These are phyloP conservation scores for Cryptococcus wingfieldii DNA, from an alignment of 1,284 basidiomycete genomes.

Conservation along the genomic window DNA sequence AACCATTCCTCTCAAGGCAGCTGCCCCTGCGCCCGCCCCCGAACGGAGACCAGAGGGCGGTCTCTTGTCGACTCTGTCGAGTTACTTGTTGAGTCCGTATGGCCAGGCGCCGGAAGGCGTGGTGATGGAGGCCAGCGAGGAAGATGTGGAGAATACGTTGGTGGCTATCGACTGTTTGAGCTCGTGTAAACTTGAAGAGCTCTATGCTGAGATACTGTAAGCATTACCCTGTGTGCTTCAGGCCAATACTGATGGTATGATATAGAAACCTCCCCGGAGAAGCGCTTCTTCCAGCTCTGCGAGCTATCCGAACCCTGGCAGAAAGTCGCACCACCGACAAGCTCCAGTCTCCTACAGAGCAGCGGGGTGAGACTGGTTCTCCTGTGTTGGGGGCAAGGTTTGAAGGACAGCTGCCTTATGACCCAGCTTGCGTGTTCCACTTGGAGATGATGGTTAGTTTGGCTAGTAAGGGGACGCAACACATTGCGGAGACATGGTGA, in stretches of 20 bases:
- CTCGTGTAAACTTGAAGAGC: conserved; percentile 87
- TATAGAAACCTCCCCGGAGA: conserved; percentile 68
- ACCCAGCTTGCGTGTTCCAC: conserved; percentile 88
- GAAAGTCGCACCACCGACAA: conserved; percentile 52
- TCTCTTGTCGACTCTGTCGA: conserved; percentile 87
- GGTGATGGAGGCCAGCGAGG: conserved; percentile 69
- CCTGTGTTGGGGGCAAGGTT: conserved; percentile 21
- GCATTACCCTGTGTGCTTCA: conserved; percentile 35
- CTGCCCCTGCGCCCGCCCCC: conserved; percentile 60
- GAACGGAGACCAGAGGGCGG: conserved; percentile 75
- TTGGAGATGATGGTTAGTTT: conserved; percentile 91
- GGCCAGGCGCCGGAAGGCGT: conserved; percentile 63
- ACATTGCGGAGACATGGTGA: conserved; percentile 82
- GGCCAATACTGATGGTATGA: conserved; percentile 4
- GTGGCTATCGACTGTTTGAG: conserved; percentile 93
- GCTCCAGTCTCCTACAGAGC: conserved; percentile 54
- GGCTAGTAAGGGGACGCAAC: conserved; percentile 65
- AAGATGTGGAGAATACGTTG: conserved; percentile 89
- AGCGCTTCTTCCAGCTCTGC: conserved; percentile 73
- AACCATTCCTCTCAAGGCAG: conserved; percentile 78
- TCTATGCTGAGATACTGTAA: conserved; percentile 87
- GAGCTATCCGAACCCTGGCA: conserved; percentile 81
- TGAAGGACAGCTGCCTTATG: conserved; percentile 68
- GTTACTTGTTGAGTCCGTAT: conserved; percentile 95
- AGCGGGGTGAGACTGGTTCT: conserved; percentile 33